Evolutionary conservation across 2,329 filamentous ascomycete genomes (phyloP).

Genomic region (Colletotrichum sp.): DNA sequence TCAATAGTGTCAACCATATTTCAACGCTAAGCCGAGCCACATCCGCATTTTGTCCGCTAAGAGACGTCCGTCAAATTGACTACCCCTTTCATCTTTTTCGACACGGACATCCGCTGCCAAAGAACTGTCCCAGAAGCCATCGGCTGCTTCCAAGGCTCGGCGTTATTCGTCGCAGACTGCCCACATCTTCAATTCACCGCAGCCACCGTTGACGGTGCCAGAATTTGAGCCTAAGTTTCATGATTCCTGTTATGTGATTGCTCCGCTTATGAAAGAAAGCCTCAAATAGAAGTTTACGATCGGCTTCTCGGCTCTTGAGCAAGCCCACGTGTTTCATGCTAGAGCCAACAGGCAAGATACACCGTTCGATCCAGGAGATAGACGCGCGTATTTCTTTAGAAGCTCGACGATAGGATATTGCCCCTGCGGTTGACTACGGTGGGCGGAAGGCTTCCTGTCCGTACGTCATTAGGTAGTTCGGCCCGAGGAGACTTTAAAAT

Average conservation of each 20-base stretch:
- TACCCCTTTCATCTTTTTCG: background rate
- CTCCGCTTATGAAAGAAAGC: background rate
- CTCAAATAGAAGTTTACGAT: background rate
- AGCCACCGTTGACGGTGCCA: background rate
- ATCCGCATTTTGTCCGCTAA: background rate
- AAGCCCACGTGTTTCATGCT: background rate
- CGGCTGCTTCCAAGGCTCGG: background rate
- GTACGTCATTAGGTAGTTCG: background rate
- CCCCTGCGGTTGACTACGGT: background rate
- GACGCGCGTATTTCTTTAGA: background rate
- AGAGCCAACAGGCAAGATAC: background rate
- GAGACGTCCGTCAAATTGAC: background rate
- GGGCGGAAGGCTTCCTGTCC: background rate
- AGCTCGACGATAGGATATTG: background rate
- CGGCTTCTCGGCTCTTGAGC: background rate
- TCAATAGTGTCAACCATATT: background rate
- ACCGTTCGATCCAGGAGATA: background rate
- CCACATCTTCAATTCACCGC: background rate
- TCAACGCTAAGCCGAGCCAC: background rate
- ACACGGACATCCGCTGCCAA: accelerated
- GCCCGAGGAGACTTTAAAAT: background rate
- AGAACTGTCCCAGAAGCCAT: background rate
- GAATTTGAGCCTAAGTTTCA: background rate
- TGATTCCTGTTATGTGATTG: background rate
- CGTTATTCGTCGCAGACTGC: background rate